Percentiles rank a stretch among this genome's conserved stretches.
phyloP scores from a whole-genome alignment of 2,329 filamentous ascomycete species.

The Juglanconis sp. region DNA sequence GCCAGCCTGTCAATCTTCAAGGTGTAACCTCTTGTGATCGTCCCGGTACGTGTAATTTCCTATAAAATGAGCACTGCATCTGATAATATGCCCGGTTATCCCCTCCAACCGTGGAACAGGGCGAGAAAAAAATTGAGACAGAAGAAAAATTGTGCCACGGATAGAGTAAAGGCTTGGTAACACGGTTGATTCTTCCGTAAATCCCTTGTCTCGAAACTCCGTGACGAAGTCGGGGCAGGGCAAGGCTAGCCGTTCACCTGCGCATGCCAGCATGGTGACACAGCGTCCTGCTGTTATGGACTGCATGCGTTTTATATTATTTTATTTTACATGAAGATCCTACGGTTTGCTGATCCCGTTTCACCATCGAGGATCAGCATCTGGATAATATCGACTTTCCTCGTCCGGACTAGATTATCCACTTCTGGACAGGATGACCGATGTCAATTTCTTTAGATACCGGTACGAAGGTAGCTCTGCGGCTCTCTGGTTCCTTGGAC shows the following conservation, averaged over 20 bases:
- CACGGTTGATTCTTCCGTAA: not conserved
- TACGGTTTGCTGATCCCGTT: slow-evolving; percentile 18
- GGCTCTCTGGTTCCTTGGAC: not conserved
- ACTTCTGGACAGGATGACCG: not conserved
- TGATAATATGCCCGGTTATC: not conserved
- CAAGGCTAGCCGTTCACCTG: not conserved
- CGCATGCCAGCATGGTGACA: not conserved
- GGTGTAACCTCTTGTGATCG: slow-evolving; percentile 15
- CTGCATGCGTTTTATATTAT: not conserved
- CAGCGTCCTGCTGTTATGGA: not conserved
- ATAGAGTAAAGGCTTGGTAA: not conserved
- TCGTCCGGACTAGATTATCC: not conserved
- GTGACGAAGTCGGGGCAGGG: not conserved
- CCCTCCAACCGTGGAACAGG: not conserved
- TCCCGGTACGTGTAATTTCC: slow-evolving; percentile 17
- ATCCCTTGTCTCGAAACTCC: not conserved
- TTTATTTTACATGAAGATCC: slow-evolving; percentile 14
- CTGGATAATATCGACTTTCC: slow-evolving; percentile 9
- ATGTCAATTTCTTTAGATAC: not conserved
- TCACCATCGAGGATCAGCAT: slow-evolving; percentile 18
- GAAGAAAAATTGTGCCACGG: not conserved
- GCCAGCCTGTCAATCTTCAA: slow-evolving; percentile 5
- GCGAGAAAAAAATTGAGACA: not conserved
- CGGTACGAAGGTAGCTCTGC: not conserved
- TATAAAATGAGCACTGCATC: slow-evolving; percentile 14